phyloP scores from a whole-genome alignment of 768 basidiomycete genomes.

The Termitomyces sp. region DNA sequence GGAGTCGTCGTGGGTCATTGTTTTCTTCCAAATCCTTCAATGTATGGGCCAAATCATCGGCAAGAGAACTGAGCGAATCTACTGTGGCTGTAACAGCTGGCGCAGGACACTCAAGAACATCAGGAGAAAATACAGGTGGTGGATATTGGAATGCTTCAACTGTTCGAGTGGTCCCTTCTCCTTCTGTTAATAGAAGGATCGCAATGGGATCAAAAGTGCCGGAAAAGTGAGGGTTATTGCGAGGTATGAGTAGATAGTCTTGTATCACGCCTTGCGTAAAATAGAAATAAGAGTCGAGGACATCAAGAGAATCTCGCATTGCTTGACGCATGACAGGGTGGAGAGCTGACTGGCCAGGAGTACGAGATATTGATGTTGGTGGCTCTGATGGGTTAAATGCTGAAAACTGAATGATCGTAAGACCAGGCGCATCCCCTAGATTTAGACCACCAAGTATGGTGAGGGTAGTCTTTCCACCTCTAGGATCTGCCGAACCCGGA shows the following conservation, averaged over 20 bases:
- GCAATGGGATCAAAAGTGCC: conserved; percentile 63
- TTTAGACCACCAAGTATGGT: conserved; percentile 73
- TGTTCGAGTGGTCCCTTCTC: conserved; percentile 38
- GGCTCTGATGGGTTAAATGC: conserved; percentile 52
- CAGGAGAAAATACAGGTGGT: conserved; percentile 38
- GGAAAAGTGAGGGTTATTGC: conserved; percentile 61
- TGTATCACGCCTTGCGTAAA: conserved; percentile 54
- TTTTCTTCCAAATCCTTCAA: conserved; percentile 30
- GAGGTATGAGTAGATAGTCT: conserved; percentile 76
- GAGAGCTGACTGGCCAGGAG: conserved; percentile 23
- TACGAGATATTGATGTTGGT: conserved; percentile 24
- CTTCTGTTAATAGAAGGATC: conserved; percentile 57
- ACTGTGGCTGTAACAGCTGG: conserved; percentile 1
- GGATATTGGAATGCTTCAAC: conserved; percentile 69
- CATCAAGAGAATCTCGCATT: conserved; percentile 53
- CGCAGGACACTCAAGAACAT: not conserved
- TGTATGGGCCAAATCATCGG: conserved; percentile 35
- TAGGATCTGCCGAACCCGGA: conserved; percentile 55
- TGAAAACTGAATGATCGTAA: conserved; percentile 68
- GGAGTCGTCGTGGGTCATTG: conserved; percentile 29
- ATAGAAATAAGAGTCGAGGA: conserved; percentile 50
- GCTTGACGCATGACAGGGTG: conserved; percentile 50
- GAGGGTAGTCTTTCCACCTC: conserved; percentile 68
- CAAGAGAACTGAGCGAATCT: conserved; percentile 18
- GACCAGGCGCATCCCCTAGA: conserved; percentile 46